Percentiles rank a stretch among this genome's conserved stretches.
Evolutionary conservation across 352 stramenopile genomes (phyloP).

Genomic region (Pythium myriotylum): DNA sequence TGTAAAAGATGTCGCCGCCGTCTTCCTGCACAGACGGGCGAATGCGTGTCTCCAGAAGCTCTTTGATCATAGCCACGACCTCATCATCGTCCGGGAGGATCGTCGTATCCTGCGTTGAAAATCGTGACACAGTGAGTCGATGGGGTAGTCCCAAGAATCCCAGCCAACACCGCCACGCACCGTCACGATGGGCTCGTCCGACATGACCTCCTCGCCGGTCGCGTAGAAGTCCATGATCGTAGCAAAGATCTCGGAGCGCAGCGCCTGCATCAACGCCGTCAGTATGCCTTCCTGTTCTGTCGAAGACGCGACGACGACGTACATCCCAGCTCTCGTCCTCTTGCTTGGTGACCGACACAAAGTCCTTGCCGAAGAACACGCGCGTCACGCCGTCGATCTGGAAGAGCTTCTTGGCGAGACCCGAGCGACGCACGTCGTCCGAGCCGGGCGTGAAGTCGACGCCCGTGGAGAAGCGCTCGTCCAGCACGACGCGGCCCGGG

Average conservation of each 20-base stretch:
- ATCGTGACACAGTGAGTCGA: neutral
- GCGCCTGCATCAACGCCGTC: constrained; percentile 37
- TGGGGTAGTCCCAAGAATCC: neutral
- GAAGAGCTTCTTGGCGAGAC: constrained; percentile 96
- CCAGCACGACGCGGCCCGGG: constrained; percentile 89
- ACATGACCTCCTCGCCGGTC: constrained; percentile 86
- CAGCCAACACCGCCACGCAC: constrained; percentile 26
- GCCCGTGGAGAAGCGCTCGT: constrained; percentile 88
- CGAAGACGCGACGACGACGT: constrained; percentile 36
- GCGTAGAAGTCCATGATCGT: constrained; percentile 99
- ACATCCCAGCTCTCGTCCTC: constrained; percentile 94
- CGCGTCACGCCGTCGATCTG: constrained; percentile 95
- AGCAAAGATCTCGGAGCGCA: constrained; percentile 94
- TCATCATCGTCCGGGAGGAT: constrained; percentile 98
- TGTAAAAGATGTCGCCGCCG: constrained; percentile 99
- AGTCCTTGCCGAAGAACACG: constrained; percentile 98
- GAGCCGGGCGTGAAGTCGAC: constrained; percentile 85
- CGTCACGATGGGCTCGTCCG: constrained; percentile 84
- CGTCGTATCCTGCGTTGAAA: constrained; percentile 79
- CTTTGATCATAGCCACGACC: constrained; percentile 99
- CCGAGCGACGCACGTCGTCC: constrained; percentile 90
- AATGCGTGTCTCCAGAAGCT: constrained; percentile 98
- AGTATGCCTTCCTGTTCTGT: too few relatives aligned
- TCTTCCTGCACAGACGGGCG: constrained; percentile 99
- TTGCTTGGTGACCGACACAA: constrained; percentile 98